Base-by-base conservation (phyloP, 768 basidiomycete species). In the Pleurotus djamor region DNA sequence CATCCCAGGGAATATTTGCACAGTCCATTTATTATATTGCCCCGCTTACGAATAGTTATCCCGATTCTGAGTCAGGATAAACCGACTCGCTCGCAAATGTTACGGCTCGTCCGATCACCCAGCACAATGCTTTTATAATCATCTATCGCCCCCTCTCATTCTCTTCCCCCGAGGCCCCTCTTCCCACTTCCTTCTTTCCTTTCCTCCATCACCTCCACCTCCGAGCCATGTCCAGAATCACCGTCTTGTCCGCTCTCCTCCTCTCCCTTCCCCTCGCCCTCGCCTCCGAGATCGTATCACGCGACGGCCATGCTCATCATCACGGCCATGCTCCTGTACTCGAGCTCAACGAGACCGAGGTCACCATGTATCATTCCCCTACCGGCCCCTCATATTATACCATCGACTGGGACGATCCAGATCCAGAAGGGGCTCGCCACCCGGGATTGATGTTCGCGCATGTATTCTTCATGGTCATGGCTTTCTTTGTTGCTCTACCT, bases 351-450 rank as follows among this genome's bases (percentile, higher is more conserved):
- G 94, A 95, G 68, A 89, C 90, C 0, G 84, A 89, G 57, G 74
- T 94, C 50, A 75, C 84, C 35, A 68, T 83, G 63, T 72, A 76
- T 58, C 92, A 95, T 69, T 69, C 76, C 0, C 86, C 87, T 0
- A 90, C 88, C 0, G 91, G 91, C 0, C 84, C 87, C 0, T 94
- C 92, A 2, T 96, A 94, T 71, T 93, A 85, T 71, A 86, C 89
- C 12, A 82, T 89, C 63, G 94, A 96, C 70, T 82, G 87, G 68
- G 85, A 89, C 37, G 78, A 81, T 51, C 70, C 68, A 5, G 81
- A 77, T 58, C 67, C 72, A 7, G 71, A 71, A 17, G 71, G 76
- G 34, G 61, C 73, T 28, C 79, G 84, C 38, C 82, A 88, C 69
- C 85, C 87, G n/a, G 82, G 79, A 12, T 73, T 94, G 59, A 92